A percentile compares a stretch with the other conserved stretches of the same genome.
These are phyloP conservation scores for Durio zibethinus DNA, from an alignment of 345 rosid genomes.

Conservation along the genomic window DNA sequence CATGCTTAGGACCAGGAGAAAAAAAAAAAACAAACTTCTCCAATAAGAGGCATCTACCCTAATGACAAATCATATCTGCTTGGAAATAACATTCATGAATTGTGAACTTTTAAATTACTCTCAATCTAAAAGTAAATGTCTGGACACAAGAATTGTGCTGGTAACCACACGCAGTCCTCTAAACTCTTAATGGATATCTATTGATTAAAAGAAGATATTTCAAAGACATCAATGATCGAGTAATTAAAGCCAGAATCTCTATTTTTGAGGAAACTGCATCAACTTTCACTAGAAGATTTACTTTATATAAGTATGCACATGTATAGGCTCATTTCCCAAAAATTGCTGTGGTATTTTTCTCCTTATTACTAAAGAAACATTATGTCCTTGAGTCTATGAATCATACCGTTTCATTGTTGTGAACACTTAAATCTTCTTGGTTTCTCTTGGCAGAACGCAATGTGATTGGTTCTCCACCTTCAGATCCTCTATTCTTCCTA, in stretches of 20 bases:
- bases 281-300: conserved; percentile 15
- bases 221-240: neutral
- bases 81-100: neutral
- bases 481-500: conserved; percentile 66
- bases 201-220: neutral
- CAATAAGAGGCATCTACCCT: neutral
- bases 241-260: conserved; percentile 6
- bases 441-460: conserved; percentile 48
- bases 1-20: neutral
- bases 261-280: conserved; percentile 11
- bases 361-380: conserved; percentile 10
- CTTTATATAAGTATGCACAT: conserved; percentile 2
- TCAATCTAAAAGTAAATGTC: conserved; percentile 1
- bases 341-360: conserved; percentile 10
- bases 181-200: neutral
- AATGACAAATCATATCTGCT: neutral
- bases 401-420: conserved; percentile 67
- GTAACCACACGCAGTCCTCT: neutral
- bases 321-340: conserved; percentile 15
- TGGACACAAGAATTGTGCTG: neutral
- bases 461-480: conserved; percentile 48
- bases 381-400: conserved; percentile 28
- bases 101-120: neutral
- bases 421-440: conserved; percentile 68
- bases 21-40: neutral